Percentiles rank a stretch among this genome's conserved stretches.
These are phyloP conservation scores for Zoysia japonica DNA, from an alignment of 176 grass and related monocot species.

Conservation along the genomic window DNA sequence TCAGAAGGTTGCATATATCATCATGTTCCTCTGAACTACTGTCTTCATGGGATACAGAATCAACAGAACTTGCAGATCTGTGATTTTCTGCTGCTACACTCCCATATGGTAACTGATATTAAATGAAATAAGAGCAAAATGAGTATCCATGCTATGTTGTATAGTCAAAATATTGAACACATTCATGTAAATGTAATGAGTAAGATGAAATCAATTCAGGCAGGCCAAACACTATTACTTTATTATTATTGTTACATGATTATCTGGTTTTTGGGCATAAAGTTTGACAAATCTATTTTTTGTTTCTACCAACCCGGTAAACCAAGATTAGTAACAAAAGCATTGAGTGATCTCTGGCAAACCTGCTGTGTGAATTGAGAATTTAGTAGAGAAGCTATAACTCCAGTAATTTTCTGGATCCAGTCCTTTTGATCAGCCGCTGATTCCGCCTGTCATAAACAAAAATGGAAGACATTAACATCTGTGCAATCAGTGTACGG, in stretches of 20 bases:
- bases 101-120: constrained; percentile 54
- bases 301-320: constrained; percentile 14
- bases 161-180: background rate
- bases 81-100: constrained; percentile 46
- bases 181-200: no score
- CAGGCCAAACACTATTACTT: no score
- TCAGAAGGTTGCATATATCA: constrained; percentile 63
- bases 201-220: no score
- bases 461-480: constrained; percentile 32
- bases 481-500: background rate
- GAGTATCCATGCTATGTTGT: background rate
- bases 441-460: constrained; percentile 71
- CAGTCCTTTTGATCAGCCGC: constrained; percentile 83
- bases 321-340: constrained; percentile 32
- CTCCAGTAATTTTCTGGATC: constrained; percentile 94
- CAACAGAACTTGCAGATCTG: constrained; percentile 37
- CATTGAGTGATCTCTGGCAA: constrained; percentile 6
- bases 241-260: background rate
- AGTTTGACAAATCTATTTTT: background rate
- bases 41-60: constrained; percentile 55
- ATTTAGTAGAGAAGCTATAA: constrained; percentile 95
- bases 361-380: constrained; percentile 69
- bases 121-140: constrained; percentile 37
- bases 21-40: constrained; percentile 53
- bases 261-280: constrained; percentile 10